Conservation (phyloP, 768 basidiomycete species). For the Kwoniella newhampshirensis region DNA sequence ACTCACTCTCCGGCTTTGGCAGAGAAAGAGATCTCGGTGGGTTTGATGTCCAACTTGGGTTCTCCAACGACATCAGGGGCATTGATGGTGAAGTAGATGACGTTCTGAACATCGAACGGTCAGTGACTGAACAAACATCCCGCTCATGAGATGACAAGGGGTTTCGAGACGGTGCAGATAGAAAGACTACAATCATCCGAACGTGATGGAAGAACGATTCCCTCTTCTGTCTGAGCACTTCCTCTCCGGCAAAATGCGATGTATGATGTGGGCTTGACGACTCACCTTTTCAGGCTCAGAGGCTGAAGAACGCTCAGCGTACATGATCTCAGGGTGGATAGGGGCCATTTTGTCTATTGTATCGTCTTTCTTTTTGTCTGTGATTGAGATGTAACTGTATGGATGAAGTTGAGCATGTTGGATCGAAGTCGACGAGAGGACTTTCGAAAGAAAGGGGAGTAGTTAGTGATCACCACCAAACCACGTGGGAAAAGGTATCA, state of each 20-base stretch:
- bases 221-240: too few species aligned
- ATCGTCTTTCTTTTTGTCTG: background rate
- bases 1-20: conserved; percentile 54
- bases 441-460: too few species aligned
- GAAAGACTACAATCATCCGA: background rate
- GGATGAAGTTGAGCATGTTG: background rate
- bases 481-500: too few species aligned
- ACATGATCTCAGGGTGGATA: conserved; percentile 80
- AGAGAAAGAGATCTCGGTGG: conserved; percentile 53
- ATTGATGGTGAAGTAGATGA: conserved; percentile 70
- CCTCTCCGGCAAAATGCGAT: too few species aligned
- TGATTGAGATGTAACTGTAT: background rate
- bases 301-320: conserved; percentile 87
- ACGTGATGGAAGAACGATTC: background rate
- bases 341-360: conserved; percentile 35
- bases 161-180: background rate
- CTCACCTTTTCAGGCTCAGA: conserved; percentile 67
- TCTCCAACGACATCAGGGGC: conserved; percentile 51
- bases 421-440: background rate
- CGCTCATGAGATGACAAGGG: too few species aligned
- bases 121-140: too few species aligned
- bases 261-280: too few species aligned
- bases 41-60: conserved; percentile 50
- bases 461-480: too few species aligned
- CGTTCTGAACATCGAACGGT: conserved; percentile 66